Base-by-base conservation (phyloP, 2,329 filamentous ascomycete species). In the Diaporthe citri region DNA sequence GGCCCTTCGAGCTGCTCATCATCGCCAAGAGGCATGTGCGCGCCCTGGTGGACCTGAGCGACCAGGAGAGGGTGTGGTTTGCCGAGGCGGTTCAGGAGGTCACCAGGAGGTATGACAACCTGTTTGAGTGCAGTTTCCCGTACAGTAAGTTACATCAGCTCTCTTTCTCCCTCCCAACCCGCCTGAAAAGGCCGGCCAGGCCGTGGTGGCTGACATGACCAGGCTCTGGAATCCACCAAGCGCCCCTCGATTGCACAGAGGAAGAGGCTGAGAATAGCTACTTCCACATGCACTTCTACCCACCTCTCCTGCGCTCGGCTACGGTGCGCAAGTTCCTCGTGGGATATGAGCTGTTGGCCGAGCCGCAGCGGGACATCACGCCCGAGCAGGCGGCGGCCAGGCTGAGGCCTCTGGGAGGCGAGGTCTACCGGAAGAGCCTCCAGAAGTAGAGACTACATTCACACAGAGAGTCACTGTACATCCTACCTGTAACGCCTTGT, bases 271-370 rank as follows among this genome's bases (percentile, higher is more conserved):
- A 98, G 79, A 92, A 92, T 76, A 95, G 94, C 78, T 96, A 97
- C 84, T 92, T 99, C 82, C 97, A 99, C 84, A 93, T 99, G 87
- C 97, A 99, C 86, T 99, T 99, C 84, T 98, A 98, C 83, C 97
- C 97, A 56, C 97, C 97, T 17, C 88, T 99, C 62, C 88, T 99
- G 77, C 92, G 97, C 74, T 98, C 95, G 62, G 96, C 97, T 3
- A 98, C 95, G 0, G 96, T 99, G 62, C 92, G 94, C 79, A 99
- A 99, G 86, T 99, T 98, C 85, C 85, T 98, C 71, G 97, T 99
- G 46, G 97, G 97, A 0, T 98, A 97, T 82, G 97, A 99, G 85
- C 89, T 99, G 85, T 91, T 99, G 91, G 97, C 94, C 2, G 97
- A 99, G 86, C 96, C 97, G n/a, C 97, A 99, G 85, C 91, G 97